Evolutionary conservation across 345 rosid genomes (phyloP), one percentile per base, ranked within the genome.

Genomic region (Arabidopsis thaliana): DNA sequence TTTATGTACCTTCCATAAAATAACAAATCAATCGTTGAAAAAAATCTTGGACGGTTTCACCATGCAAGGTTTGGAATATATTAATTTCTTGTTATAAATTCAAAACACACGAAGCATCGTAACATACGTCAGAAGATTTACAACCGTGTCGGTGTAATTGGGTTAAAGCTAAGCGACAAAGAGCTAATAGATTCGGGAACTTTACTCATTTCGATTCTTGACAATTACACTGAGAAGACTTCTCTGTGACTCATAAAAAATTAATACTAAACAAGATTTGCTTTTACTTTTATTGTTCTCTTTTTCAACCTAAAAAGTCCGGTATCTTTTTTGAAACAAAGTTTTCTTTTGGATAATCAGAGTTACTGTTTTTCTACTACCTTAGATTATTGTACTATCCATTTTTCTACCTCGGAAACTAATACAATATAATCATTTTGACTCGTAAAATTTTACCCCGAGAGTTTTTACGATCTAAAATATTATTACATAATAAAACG

Each of bases 111-210:
- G 66, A 70, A 70, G 66, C 46, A 11, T 37, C 25, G 40, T 42
- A 34, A 37, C 51, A 22, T 55, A 64, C 75, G 76, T 77, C 65
- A 63, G 46, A 64, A 70, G 32, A 58, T 46, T 20, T 24, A 70
- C 67, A 70, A 64, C 7, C 72, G 76, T 77, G 72, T 77, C 72
- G 66, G 72, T 77, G 67, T 71, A 46, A 70, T 63, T 71, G 76
- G 80, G 33, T 32, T 48, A 71, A 63, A 71, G 72, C 72, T 57
- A 69, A 16, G 71, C 75, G 80, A 77, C 75, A 77, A 69, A 37
- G 40, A 44, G 65, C 46, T 71, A 70, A 57, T 77, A 77, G 80
- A 77, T 77, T 64, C 40, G 61, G 71, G 1, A 36, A 55, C 67
- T 22, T 11, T 71, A 57, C 61, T 57, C 67, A 62, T 70, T 45